phyloP scores from a whole-genome alignment of 768 basidiomycete species.

The Tylopilus vinaceipallidus region DNA sequence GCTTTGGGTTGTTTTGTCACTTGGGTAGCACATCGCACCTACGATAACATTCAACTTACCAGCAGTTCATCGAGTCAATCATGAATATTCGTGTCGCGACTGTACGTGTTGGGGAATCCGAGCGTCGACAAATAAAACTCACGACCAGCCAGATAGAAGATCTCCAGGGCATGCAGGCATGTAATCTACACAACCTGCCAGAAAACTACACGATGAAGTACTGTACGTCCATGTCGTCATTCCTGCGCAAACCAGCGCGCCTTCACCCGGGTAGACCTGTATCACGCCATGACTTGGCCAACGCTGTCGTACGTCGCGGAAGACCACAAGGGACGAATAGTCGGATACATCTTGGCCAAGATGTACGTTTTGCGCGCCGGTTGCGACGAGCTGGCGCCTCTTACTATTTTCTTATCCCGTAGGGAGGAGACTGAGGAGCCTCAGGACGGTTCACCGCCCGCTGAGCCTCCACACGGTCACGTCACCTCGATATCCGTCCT shows the following conservation, averaged over 20 bases:
- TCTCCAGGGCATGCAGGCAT: slow-evolving; percentile 89
- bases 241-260: background rate
- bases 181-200: slow-evolving; percentile 89
- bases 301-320: slow-evolving; percentile 92
- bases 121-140: slow-evolving; percentile 6
- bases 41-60: background rate
- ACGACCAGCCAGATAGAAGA: slow-evolving; percentile 66
- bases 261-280: slow-evolving; percentile 62
- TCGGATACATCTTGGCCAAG: slow-evolving; percentile 95
- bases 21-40: background rate
- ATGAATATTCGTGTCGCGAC: slow-evolving; percentile 34
- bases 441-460: slow-evolving; percentile 50
- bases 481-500: slow-evolving; percentile 97
- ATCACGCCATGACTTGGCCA: slow-evolving; percentile 90
- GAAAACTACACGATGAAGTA: slow-evolving; percentile 88
- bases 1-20: background rate
- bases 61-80: background rate
- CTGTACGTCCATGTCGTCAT: slow-evolving; percentile 42
- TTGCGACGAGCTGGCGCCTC: slow-evolving; percentile 19
- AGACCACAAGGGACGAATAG: slow-evolving; percentile 83
- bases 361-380: slow-evolving; percentile 57
- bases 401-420: slow-evolving; percentile 17
- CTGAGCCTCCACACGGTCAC: slow-evolving; percentile 73
- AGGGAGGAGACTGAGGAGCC: slow-evolving; percentile 54
- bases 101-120: slow-evolving; percentile 14